Evolutionary conservation across 768 basidiomycete genomes (phyloP).

Genomic region (Lyophyllum atratum): DNA sequence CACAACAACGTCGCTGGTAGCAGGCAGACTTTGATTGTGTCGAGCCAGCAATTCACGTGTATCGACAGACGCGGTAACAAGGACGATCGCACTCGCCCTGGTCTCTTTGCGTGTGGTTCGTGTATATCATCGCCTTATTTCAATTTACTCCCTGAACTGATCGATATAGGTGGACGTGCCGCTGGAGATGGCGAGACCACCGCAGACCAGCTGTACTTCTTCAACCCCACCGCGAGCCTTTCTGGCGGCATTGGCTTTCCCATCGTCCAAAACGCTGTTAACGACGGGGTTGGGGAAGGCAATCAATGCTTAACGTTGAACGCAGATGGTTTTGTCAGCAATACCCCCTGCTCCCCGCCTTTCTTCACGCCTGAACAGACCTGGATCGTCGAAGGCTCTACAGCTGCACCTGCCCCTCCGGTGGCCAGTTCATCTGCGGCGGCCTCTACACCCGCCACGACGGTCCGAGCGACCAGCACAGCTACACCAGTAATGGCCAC

Average conservation of each 20-base stretch:
- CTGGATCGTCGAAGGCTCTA: slow-evolving; percentile 20
- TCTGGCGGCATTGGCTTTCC: slow-evolving; percentile 20
- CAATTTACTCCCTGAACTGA: neutral
- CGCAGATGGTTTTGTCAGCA: slow-evolving; percentile 27
- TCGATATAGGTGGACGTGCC: slow-evolving; percentile 26
- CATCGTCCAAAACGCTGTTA: slow-evolving; percentile 20
- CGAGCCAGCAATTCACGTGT: slow-evolving; percentile 29
- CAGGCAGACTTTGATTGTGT: slow-evolving; percentile 28
- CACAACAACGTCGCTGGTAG: slow-evolving; percentile 30
- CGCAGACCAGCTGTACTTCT: slow-evolving; percentile 28
- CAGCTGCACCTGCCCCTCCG: neutral
- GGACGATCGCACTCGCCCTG: slow-evolving; percentile 26
- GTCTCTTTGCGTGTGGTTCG: slow-evolving; percentile 28
- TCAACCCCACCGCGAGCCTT: slow-evolving; percentile 21
- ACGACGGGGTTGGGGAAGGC: slow-evolving; percentile 24
- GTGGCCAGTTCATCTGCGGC: neutral
- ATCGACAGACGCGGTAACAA: slow-evolving; percentile 26
- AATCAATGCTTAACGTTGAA: slow-evolving; percentile 26
- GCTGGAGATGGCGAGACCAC: slow-evolving; percentile 29
- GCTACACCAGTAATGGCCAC: too few relatives aligned
- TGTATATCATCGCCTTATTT: neutral
- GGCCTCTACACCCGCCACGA: too few relatives aligned
- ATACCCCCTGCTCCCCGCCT: slow-evolving; percentile 27
- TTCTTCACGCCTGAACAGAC: slow-evolving; percentile 27
- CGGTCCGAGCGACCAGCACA: too few relatives aligned